Percentiles rank a stretch among this genome's conserved stretches.
Conservation (phyloP, 1,284 basidiomycete species). For the Tremellales sp. region DNA sequence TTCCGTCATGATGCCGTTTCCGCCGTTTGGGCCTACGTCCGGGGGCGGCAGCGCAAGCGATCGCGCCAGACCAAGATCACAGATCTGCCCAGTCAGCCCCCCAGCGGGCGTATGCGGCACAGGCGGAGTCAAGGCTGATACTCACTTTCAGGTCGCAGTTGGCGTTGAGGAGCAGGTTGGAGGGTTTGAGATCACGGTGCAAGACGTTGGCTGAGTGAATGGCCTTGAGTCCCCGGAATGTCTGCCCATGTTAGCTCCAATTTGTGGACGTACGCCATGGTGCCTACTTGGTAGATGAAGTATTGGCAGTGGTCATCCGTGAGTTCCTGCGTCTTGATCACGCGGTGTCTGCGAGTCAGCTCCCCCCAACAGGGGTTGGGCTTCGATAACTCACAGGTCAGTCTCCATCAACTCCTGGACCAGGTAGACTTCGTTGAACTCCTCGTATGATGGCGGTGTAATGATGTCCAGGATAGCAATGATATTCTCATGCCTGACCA, state of each 20-base stretch:
- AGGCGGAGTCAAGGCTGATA: not conserved
- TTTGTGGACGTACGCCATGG: not conserved
- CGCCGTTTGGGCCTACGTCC: conserved; percentile 68
- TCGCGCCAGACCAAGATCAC: conserved; percentile 88
- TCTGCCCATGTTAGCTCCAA: conserved; percentile 51
- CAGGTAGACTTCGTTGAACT: conserved; percentile 77
- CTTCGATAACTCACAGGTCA: conserved; percentile 51
- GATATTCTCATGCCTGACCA: conserved; percentile 62
- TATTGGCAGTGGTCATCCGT: conserved; percentile 93
- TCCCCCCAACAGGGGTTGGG: not conserved
- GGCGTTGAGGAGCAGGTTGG: conserved; percentile 84
- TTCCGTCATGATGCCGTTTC: conserved; percentile 89
- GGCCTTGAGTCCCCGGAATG: conserved; percentile 83
- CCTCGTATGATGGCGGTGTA: conserved; percentile 78
- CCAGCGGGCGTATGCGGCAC: not conserved
- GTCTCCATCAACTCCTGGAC: conserved; percentile 82
- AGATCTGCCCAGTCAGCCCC: conserved; percentile 55
- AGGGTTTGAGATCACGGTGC: conserved; percentile 87
- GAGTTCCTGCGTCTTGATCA: conserved; percentile 71
- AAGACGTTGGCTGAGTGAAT: conserved; percentile 86
- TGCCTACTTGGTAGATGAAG: conserved; percentile 80
- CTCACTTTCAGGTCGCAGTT: conserved; percentile 89
- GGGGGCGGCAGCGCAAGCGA: conserved; percentile 70
- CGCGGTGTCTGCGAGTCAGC: conserved; percentile 52
- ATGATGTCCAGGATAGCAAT: conserved; percentile 94